Conservation (phyloP, 106 monocot genomes). For the Amphibolis antarctica region DNA sequence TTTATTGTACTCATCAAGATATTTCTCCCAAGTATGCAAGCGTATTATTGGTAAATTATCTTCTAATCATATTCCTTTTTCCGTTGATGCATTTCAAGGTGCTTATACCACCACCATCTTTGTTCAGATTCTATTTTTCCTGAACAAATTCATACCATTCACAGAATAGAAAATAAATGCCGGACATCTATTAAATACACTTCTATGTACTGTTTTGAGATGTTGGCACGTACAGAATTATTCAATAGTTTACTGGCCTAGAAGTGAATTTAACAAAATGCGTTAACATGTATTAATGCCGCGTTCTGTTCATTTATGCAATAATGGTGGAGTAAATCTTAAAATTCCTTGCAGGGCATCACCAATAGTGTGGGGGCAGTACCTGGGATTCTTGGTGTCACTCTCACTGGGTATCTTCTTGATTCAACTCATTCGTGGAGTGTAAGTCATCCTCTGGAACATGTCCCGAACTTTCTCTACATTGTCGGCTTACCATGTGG, state of each 20-base stretch:
- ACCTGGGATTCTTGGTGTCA: slow-evolving; percentile 90
- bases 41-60: slow-evolving; percentile 57
- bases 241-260: too few relatives aligned
- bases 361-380: slow-evolving; percentile 91
- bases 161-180: too few relatives aligned
- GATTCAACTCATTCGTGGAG: slow-evolving; percentile 98
- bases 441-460: slow-evolving; percentile 36
- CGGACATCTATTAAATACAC: too few relatives aligned
- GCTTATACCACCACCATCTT: neutral
- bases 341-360: slow-evolving; percentile 47
- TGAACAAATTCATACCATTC: too few relatives aligned
- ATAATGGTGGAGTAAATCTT: neutral
- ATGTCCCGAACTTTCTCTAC: neutral
- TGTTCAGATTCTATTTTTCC: neutral
- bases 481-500: neutral
- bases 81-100: neutral
- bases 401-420: slow-evolving; percentile 78
- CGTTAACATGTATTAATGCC: neutral
- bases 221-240: too few relatives aligned
- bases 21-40: slow-evolving; percentile 96
- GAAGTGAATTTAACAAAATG: neutral
- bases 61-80: neutral
- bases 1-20: slow-evolving; percentile 99
- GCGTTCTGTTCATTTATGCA: neutral
- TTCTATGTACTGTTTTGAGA: too few relatives aligned